Evolutionary conservation across 73 alveolate species (phyloP), one percentile per base, ranked within the genome.

Genomic region (Paramecium octaurelia): DNA sequence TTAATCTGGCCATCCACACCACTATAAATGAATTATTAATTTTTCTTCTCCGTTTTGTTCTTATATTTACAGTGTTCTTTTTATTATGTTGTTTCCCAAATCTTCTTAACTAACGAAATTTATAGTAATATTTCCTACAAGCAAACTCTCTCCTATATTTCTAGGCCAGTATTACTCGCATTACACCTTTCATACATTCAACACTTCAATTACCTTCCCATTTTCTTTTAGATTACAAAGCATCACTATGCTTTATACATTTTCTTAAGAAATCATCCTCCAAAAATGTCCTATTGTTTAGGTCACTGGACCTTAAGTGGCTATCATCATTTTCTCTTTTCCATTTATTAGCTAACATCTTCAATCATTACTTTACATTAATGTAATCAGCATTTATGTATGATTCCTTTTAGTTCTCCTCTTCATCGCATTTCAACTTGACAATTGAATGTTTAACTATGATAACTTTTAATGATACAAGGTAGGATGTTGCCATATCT

Each of bases 1-100:
- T 93, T 97, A 97, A 94, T 98, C 99, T 71, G 97, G 95, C 99
- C 99, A 98, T 42, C 97, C 94, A 10, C 95, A 87, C 93, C 95
- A 95, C 73, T 98, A 92, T 46, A 94, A 90, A 91, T 98, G 68
- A 38, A 20, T 87, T 38, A 96, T 93, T 58, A 59, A 60, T 93
- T 95, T 94, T 80, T 92, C 97, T 60, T 88, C 95, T n/a, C 68
- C 38, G 42, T 94, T 85, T 58, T 88, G 70, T 92, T 68, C 87
- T 20, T 77, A 9, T 1, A 96, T 93, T 75, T 70, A 85, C 27
- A 96, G 60, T 38, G 96, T 93, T 85, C 99, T 94, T 84, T 70
- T 54, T 24, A 88, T 95, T 7, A 97, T 85, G 42, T 94, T 94
- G 8, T 92, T 94, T 86, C 93, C 94, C 21, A 96, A 87, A 46